Evolutionary conservation across 306 rosid species (phyloP).

Genomic region (Trichosanthes truncata): DNA sequence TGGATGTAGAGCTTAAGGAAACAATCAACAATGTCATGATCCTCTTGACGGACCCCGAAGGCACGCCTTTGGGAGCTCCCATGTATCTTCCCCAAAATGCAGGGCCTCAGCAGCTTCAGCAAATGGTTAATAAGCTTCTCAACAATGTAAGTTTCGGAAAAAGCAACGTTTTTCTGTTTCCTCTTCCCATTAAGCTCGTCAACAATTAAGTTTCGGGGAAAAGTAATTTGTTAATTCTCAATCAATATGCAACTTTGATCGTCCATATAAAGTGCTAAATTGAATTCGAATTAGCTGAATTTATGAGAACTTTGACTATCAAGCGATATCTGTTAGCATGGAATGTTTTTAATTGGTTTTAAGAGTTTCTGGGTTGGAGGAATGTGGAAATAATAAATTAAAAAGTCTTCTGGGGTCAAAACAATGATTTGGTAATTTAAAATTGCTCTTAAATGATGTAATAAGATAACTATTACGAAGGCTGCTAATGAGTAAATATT

Average conservation of each 20-base stretch:
- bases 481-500: neutral
- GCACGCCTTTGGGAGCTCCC: conserved; percentile 44
- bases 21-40: conserved; percentile 47
- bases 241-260: neutral
- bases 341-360: neutral
- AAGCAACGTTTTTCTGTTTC: neutral
- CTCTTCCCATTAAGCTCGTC: neutral
- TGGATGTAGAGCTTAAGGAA: conserved; percentile 21
- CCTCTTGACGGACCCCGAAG: conserved; percentile 63
- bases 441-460: neutral
- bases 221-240: neutral
- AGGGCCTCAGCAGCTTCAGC: conserved; percentile 67
- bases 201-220: neutral
- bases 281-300: neutral
- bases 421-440: neutral
- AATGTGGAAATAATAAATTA: neutral
- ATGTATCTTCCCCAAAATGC: conserved; percentile 64
- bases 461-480: neutral
- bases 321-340: neutral
- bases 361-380: neutral
- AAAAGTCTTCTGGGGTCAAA: neutral
- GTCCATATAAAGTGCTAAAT: neutral
- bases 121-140: conserved; percentile 65
- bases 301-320: neutral
- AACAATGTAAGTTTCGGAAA: conserved; percentile 32